A percentile compares a stretch with the other conserved stretches of the same genome.
Evolutionary conservation across 208 protist species (phyloP).

Genomic region (Endotrypanum monterogeii): DNA sequence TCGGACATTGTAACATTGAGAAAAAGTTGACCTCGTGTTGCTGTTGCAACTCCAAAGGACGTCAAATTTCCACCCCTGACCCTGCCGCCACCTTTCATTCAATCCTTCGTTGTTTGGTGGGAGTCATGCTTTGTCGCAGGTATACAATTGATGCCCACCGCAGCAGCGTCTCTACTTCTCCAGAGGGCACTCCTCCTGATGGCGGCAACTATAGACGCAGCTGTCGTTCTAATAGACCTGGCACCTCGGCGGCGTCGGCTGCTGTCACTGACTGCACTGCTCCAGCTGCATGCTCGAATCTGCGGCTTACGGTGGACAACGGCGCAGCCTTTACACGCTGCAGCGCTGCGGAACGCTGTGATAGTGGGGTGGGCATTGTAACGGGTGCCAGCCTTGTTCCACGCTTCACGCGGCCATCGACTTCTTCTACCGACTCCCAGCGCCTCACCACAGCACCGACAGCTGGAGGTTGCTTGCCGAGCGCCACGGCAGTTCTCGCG

Average conservation of each 20-base stretch:
- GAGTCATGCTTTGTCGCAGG: background rate
- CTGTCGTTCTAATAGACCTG: background rate
- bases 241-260: background rate
- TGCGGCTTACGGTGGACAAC: background rate
- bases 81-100: too few species aligned
- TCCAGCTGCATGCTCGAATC: background rate
- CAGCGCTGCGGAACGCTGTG: background rate
- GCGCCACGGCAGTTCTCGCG: background rate
- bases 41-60: too few species aligned
- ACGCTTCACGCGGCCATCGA: background rate
- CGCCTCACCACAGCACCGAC: background rate
- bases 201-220: background rate
- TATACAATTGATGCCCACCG: background rate
- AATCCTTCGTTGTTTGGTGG: background rate
- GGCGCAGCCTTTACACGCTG: background rate
- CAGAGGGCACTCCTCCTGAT: background rate
- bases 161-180: background rate
- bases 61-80: too few species aligned
- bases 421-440: background rate
- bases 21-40: too few species aligned
- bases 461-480: background rate
- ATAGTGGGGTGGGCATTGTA: background rate
- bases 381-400: background rate
- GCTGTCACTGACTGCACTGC: background rate
- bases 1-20: too few species aligned